Base-by-base conservation (phyloP, 257 asterid genomes). In the Gentiana straminea region DNA sequence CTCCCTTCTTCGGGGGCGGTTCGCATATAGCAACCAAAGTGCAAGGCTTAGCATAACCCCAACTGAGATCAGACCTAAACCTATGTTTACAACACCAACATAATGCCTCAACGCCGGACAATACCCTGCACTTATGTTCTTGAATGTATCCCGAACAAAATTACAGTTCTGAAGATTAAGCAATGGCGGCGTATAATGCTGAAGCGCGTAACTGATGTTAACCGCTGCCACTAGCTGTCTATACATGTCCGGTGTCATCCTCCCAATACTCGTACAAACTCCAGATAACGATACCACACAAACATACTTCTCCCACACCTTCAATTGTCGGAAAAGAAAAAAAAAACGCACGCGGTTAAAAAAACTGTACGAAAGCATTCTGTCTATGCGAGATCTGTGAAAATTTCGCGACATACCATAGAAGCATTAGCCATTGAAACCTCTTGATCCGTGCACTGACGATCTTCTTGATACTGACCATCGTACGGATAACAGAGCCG, bases 1-100 rank as follows among this genome's bases (percentile, higher is more conserved):
- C 95, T 83, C 97, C 95, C 94, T 88, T 84, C 24, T 24, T 41
- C 61, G 94, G 95, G 97, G 98, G 93, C 90, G 95, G 97, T 92
- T 88, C 33, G 89, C 95, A 49, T 92, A 92, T 3, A 92, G 68
- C 33, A 92, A 75, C 97, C 98, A 92, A 13, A 85, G 79, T 5
- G 94, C 89, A 4, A 92, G 95, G 64, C 95, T 79, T 32, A 92
- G 81, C 97, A 92, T 84, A 37, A 92, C 94, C 13, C 97, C 98
- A 1, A 78, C 95, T 0, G 98, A 85, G 61, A 85, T 81, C 64
- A 92, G 52, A 3, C 73, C 94, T 51, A 92, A 65, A 55, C 98
- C 98, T 0, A 81, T 83, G 34, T 88, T 79, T 60, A 92, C 81
- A 2, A 68, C 49, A 34, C 69, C 68, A 5, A 92, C 94, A 69